These are phyloP conservation scores for Punctularia strigosozonata DNA, from an alignment of 768 basidiomycete genomes.

Conservation along the genomic window DNA sequence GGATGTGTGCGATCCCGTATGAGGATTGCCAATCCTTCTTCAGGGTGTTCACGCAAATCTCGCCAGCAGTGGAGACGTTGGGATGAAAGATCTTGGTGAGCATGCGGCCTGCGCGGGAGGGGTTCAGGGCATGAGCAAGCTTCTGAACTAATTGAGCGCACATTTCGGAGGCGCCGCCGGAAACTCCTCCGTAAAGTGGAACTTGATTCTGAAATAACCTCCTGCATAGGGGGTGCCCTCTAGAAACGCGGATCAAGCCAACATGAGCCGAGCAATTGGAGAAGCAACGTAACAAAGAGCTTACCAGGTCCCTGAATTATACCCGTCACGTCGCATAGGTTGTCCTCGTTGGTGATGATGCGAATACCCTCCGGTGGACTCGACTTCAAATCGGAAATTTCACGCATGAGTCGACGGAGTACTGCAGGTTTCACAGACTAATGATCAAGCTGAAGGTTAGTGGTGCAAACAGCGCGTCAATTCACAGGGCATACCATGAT, in stretches of 20 bases:
- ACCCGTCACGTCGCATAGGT: conserved; percentile 79
- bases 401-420: conserved; percentile 81
- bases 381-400: conserved; percentile 68
- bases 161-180: conserved; percentile 93
- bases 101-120: conserved; percentile 57
- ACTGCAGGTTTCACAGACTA: conserved; percentile 39
- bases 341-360: conserved; percentile 75
- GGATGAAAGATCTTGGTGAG: conserved; percentile 95
- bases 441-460: not conserved
- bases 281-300: conserved; percentile 22
- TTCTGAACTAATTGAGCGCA: conserved; percentile 23
- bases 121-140: not conserved
- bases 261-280: not conserved
- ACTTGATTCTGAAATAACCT: conserved; percentile 66
- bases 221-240: conserved; percentile 60
- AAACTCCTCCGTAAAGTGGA: conserved; percentile 89
- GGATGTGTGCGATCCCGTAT: conserved; percentile 84
- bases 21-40: conserved; percentile 96
- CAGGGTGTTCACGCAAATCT: conserved; percentile 94
- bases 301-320: conserved; percentile 85
- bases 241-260: conserved; percentile 14
- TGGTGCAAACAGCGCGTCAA: no score
- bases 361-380: conserved; percentile 90
- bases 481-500: no score
- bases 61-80: conserved; percentile 80